phyloP scores from a whole-genome alignment of 192 early-diverging fungal species.

The Gonapodya prolifera region DNA sequence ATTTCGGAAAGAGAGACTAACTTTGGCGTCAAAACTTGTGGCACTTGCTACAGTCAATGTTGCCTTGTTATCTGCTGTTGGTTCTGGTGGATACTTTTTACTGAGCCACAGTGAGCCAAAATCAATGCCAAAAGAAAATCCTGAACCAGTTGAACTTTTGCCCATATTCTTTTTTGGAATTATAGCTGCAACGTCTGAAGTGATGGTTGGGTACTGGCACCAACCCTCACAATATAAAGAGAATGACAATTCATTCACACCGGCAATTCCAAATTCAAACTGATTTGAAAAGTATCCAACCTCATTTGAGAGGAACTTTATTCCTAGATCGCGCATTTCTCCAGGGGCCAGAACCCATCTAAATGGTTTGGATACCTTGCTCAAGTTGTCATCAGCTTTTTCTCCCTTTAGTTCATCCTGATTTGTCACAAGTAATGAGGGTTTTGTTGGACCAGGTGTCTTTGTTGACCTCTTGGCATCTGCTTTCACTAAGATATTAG shows the following conservation, averaged over 20 bases:
- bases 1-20: slow-evolving; percentile 27
- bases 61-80: slow-evolving; percentile 30
- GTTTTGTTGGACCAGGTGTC: background rate
- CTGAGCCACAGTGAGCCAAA: slow-evolving; percentile 46
- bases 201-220: slow-evolving; percentile 35
- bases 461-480: background rate
- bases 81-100: slow-evolving; percentile 34
- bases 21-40: slow-evolving; percentile 25
- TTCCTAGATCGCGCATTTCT: slow-evolving; percentile 30
- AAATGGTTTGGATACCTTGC: background rate
- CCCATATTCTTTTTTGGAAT: slow-evolving; percentile 31
- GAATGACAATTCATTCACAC: slow-evolving; percentile 18
- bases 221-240: slow-evolving; percentile 24
- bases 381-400: background rate
- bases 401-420: background rate
- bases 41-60: slow-evolving; percentile 34
- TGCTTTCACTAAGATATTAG: background rate
- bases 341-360: slow-evolving; percentile 37
- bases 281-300: slow-evolving; percentile 32
- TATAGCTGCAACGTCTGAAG: slow-evolving; percentile 27
- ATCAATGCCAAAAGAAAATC: slow-evolving; percentile 30
- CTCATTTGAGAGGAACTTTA: slow-evolving; percentile 33
- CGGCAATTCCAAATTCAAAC: slow-evolving; percentile 37
- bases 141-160: slow-evolving; percentile 34
- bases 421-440: background rate